Percentiles rank a stretch among this genome's conserved stretches.
Conservation (phyloP, 1,139 yeast genomes). For the Debaryomyces sp. region DNA sequence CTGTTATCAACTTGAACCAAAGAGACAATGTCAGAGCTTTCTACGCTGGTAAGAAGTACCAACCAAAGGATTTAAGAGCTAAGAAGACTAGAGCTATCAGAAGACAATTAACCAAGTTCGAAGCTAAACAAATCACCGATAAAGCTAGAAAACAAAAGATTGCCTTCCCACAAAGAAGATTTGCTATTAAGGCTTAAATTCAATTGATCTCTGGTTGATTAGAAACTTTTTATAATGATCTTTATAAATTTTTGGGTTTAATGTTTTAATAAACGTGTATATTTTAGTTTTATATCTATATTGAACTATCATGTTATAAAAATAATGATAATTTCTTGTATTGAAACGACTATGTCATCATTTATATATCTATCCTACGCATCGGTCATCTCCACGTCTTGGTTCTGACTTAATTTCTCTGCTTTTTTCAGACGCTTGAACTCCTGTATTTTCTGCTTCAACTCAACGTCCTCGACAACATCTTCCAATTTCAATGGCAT, state of each 20-base stretch:
- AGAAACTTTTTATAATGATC: constrained; percentile 13
- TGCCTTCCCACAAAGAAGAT: constrained; percentile 98
- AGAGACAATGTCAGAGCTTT: constrained; percentile 94
- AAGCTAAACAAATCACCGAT: constrained; percentile 78
- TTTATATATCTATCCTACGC: constrained; percentile 5
- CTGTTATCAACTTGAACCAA: constrained; percentile 95
- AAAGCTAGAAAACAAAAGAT: constrained; percentile 90
- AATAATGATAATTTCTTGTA: neutral
- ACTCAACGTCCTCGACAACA: constrained; percentile 72
- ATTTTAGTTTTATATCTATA: constrained; percentile 15
- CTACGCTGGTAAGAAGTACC: constrained; percentile 95
- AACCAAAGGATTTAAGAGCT: constrained; percentile 98
- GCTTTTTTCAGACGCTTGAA: constrained; percentile 50
- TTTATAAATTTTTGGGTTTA: constrained; percentile 15
- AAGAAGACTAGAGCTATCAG: constrained; percentile 99
- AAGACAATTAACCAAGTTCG: constrained; percentile 91
- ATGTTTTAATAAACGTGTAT: constrained; percentile 25
- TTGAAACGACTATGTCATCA: neutral
- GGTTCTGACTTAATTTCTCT: constrained; percentile 12
- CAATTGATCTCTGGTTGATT: constrained; percentile 14
- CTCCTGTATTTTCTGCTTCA: constrained; percentile 60
- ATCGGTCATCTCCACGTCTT: constrained; percentile 24
- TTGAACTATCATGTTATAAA: constrained; percentile 5
- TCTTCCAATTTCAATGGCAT: constrained; percentile 88
- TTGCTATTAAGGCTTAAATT: constrained; percentile 95